phyloP scores from a whole-genome alignment of 2,329 filamentous ascomycete species.

The Exophiala oligosperma region DNA sequence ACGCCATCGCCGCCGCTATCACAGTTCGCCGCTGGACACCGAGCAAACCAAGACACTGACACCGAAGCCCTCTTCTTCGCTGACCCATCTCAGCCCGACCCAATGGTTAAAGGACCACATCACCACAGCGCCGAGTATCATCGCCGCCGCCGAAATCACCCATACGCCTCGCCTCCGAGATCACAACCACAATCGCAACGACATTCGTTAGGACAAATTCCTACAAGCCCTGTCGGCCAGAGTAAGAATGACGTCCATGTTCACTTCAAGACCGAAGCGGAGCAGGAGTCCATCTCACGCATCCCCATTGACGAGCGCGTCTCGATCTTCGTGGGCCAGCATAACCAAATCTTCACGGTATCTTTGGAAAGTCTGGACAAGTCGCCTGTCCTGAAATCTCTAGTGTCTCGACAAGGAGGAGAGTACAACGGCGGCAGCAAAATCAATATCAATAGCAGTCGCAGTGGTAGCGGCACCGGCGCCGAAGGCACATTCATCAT shows the following conservation, averaged over 20 bases:
- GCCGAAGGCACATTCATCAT: conserved; percentile 22
- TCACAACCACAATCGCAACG: neutral
- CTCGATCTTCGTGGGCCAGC: conserved; percentile 19
- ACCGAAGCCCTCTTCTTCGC: too few relatives aligned
- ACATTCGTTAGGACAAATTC: neutral
- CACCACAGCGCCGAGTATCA: neutral
- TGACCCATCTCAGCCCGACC: too few relatives aligned
- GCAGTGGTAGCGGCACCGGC: neutral
- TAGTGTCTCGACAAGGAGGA: conserved; percentile 1
- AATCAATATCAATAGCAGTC: neutral
- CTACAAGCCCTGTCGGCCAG: neutral
- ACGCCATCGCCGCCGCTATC: too few relatives aligned
- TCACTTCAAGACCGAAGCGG: conserved; percentile 14
- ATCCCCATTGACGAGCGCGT: conserved; percentile 8
- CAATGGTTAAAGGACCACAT: too few relatives aligned
- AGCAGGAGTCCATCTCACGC: conserved; percentile 1
- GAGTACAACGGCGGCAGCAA: neutral
- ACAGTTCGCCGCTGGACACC: too few relatives aligned
- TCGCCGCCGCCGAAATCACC: neutral
- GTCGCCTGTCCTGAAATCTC: conserved; percentile 17
- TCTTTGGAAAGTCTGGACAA: conserved; percentile 19
- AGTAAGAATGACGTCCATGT: neutral
- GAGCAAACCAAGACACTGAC: too few relatives aligned
- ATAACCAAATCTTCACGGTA: conserved; percentile 14
- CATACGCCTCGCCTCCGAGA: neutral